Evolutionary conservation across 202 grass and related monocot genomes (phyloP), one percentile per base, ranked within the genome.

Genomic region (Zoysia matrella): DNA sequence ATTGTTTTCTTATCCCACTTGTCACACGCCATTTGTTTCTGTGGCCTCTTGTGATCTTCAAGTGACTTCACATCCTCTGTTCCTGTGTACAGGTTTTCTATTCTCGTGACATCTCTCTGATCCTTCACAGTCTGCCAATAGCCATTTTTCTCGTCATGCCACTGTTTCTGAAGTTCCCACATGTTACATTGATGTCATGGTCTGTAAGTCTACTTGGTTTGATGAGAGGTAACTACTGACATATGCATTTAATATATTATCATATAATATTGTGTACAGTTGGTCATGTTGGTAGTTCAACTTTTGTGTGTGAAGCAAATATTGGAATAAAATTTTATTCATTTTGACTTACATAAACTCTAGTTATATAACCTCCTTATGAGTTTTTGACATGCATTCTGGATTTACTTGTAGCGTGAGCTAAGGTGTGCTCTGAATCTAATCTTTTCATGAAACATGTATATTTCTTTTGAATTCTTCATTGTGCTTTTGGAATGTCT

Each of bases 81-180:
- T 89, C 47, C 72, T 90, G 61, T 74, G 76, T 80, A 73, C 87
- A 98, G 95, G 86, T 98, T 64, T 85, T 93, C 80, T 98, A 98
- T 93, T 88, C 92, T 51, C 88, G 80, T 71, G 83, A 93, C 52
- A 65, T 90, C 41, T 93, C 95, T 71, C 45, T 91, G 69, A 81
- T 90, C 82, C 89, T 98, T 81, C 95, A 98, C 52, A 88, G 84
- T 81, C 70, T 98, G 66, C 95, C 95, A 52, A 43, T 93, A 63
- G 87, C 74, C 67, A 74, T 91, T 83, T 92, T 93, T 71, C 65
- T 98, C 60, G 77, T 95, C 69, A 45, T 86, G 77, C 90, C 95
- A 73, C 60, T 98, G 46, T 90, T 93, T 82, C 80, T 93, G 80
- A 90, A 72, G 60, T 83, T 87, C 58, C 86, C 90, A 69, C 85